Evolutionary conservation across 805 yeast genomes (phyloP).

Genomic region (Ogataea ganodermae): DNA sequence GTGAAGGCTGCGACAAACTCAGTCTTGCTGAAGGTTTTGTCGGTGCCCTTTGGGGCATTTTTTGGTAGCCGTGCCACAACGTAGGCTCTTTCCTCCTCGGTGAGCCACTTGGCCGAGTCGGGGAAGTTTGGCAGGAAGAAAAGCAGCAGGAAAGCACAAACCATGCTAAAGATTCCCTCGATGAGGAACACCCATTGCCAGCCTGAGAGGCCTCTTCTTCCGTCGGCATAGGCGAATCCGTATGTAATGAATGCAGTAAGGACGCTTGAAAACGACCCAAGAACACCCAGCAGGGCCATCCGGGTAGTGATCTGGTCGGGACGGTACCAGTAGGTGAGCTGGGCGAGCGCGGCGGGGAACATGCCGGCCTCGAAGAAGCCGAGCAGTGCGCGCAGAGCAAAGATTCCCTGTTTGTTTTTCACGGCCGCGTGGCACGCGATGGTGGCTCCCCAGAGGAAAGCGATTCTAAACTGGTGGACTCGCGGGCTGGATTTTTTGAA

Average conservation of each 20-base stretch:
- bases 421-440: conserved; percentile 23
- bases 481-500: conserved; percentile 17
- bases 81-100: conserved; percentile 7
- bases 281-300: conserved; percentile 59
- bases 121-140: conserved; percentile 58
- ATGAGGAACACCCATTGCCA: conserved; percentile 73
- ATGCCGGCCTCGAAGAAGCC: conserved; percentile 47
- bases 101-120: conserved; percentile 9
- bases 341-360: conserved; percentile 39
- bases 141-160: conserved; percentile 56
- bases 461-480: conserved; percentile 20
- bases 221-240: conserved; percentile 54
- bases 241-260: conserved; percentile 56
- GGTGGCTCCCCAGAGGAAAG: conserved; percentile 31
- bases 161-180: conserved; percentile 58
- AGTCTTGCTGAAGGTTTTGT: conserved; percentile 7
- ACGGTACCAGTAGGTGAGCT: conserved; percentile 53
- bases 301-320: conserved; percentile 57
- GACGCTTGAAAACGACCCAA: conserved; percentile 60
- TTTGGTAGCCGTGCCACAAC: conserved; percentile 9
- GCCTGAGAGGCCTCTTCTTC: conserved; percentile 51
- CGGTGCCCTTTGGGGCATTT: conserved; percentile 7
- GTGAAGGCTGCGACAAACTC: conserved; percentile 3
- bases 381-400: conserved; percentile 40
- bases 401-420: conserved; percentile 45